These are phyloP conservation scores for Neurospora cerealis DNA, from an alignment of 495 filamentous ascomycete genomes.

Conservation along the genomic window DNA sequence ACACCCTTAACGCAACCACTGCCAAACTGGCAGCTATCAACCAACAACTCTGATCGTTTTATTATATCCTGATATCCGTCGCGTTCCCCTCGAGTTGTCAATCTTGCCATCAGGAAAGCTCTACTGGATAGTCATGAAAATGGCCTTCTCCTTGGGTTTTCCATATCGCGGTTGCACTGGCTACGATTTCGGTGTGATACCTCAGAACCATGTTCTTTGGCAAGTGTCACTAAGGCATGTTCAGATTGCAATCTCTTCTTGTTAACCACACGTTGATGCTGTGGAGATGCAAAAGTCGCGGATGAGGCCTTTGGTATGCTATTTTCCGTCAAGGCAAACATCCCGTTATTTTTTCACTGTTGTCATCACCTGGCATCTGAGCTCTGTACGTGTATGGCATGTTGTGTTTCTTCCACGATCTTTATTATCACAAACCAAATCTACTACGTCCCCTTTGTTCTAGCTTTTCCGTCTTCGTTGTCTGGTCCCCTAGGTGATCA, in stretches of 20 bases:
- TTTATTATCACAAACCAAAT: background rate
- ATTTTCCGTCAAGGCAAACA: background rate
- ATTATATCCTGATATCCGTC: too few species aligned
- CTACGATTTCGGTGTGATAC: background rate
- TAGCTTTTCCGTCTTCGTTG: background rate
- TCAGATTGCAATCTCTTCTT: background rate
- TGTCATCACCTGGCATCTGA: background rate
- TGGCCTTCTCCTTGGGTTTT: background rate
- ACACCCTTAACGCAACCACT: background rate
- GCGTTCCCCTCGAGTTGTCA: background rate
- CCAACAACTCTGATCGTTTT: background rate
- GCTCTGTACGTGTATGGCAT: background rate
- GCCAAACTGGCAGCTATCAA: background rate
- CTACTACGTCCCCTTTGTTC: too few species aligned
- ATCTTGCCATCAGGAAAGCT: background rate
- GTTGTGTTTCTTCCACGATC: background rate
- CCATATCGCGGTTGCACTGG: background rate
- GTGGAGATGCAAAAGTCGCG: background rate
- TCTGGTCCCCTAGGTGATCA: background rate
- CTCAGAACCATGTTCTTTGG: background rate
- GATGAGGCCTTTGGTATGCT: background rate
- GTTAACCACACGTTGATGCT: background rate
- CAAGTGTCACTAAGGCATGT: background rate
- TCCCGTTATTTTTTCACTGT: background rate
- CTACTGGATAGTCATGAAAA: background rate